Base-by-base conservation (phyloP, 2,329 filamentous ascomycete species). In the Drechslerella dactyloides region DNA sequence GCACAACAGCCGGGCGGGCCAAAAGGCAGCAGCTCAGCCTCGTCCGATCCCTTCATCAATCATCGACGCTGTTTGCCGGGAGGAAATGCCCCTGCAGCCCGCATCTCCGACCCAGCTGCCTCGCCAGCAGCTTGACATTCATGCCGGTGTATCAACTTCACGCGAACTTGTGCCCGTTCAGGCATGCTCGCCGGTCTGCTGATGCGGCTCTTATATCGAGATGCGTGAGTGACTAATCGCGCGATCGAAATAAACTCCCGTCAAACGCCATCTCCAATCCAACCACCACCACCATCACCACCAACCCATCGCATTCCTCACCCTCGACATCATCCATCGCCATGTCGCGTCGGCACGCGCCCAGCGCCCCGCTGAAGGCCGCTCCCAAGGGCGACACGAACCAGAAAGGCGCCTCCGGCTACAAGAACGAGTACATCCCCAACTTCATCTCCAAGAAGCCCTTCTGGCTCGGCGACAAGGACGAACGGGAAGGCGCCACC, bases 361-460 rank as follows among this genome's bases (percentile, higher is more conserved):
- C 52, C 33, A 61, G 46, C 63, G 56, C 64, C 52, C 52, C 37
- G 11, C 64, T 56, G 42, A 59, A 58, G 27, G 52, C 56, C 53
- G 50, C 65, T 46, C 40, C 52, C 17, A 70, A 63, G 13, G 46
- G 35, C 52, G 66, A 70, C 33, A 58, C 59, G 19, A 64, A 64
- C 59, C 61, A 62, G 54, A 73, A 73, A 17, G 68, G 68, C 24
- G 68, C 46, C 42, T 73, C 68, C 55, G 57, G 61, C 61, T 73
- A 73, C 56, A 91, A 94, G 81, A 99, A 99, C 84, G 88, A 97
- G 80, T 99, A 99, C 84, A 99, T 99, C 78, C 94, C 94, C 4
- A 88, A 90, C 60, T 99, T 97, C 84, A 99, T 99, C 82, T 93
- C 92, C 77, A 97, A 96, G 80, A 93, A 96, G 76, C 94, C 94